These are phyloP conservation scores for Amanita subjunquillea DNA, from an alignment of 768 basidiomycete genomes.

Conservation along the genomic window DNA sequence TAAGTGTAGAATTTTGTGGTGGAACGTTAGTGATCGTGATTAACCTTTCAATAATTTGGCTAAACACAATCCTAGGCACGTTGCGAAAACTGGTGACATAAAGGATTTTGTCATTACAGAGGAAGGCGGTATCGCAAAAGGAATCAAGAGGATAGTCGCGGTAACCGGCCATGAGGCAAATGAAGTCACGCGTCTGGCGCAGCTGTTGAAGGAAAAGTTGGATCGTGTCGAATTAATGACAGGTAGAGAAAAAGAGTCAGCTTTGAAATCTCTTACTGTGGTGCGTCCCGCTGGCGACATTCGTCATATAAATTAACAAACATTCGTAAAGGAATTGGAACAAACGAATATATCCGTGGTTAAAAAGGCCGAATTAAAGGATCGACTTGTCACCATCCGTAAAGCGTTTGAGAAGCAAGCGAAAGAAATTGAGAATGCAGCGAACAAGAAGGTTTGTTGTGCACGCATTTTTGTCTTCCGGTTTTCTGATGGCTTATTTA, in stretches of 20 bases:
- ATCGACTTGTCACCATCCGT: constrained; percentile 58
- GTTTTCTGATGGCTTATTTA: constrained; percentile 15
- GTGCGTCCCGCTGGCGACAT: constrained; percentile 31
- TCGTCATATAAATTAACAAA: constrained; percentile 1
- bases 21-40: constrained; percentile 53
- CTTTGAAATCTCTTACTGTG: constrained; percentile 68
- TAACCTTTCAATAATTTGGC: background rate
- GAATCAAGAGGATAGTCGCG: constrained; percentile 88
- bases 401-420: constrained; percentile 78
- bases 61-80: constrained; percentile 48
- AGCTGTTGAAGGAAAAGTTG: constrained; percentile 51
- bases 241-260: constrained; percentile 82
- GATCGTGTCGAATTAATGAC: constrained; percentile 45
- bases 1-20: constrained; percentile 96
- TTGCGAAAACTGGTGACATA: constrained; percentile 94
- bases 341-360: constrained; percentile 86
- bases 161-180: constrained; percentile 93
- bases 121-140: constrained; percentile 96
- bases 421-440: constrained; percentile 71
- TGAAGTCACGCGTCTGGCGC: constrained; percentile 62
- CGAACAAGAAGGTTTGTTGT: constrained; percentile 61
- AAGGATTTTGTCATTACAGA: constrained; percentile 93
- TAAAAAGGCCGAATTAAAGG: constrained; percentile 69
- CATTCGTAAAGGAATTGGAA: constrained; percentile 62
- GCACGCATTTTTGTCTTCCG: background rate